Evolutionary conservation across 1,139 yeast genomes (phyloP), one percentile per base, ranked within the genome.

Genomic region (Lodderomyces metapsilosis): DNA sequence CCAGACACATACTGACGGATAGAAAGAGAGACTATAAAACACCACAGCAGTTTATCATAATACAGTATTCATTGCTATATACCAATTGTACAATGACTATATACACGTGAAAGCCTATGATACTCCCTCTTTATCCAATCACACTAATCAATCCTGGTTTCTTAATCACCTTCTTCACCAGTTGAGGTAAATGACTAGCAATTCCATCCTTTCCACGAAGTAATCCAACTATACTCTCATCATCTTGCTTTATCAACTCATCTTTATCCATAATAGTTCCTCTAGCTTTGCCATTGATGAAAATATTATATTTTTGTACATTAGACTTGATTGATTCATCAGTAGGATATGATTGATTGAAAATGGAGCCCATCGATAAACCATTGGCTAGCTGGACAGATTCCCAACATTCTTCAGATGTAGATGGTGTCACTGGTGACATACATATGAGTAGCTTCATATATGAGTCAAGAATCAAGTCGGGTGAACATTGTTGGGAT

Each of bases 361-460:
- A 79, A 9, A 88, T 70, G 0, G 89, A 76, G 6, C 57, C 56
- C 78, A 84, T 49, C 56, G 56, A 2, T 24, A 61, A 54, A 2
- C 61, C 57, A 1, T 46, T 38, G 9, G 64, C 16, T 3, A 28
- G 5, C 5, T 36, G 68, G 3, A 87, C 53, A 1, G 60, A 51
- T 46, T 84, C 87, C 83, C 94, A 84, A 32, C 85, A 75, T 61
- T 92, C 98, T 54, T 91, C 98, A 0, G 91, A 78, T 5, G 81
- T 74, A 11, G 84, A 76, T 0, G 98, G 98, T 0, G 87, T 76
- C 1, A 88, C 83, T 1, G 95, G 95, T 0, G 89, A 68, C 67
- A 84, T 76, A 8, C 78, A 56, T 12, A 77, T 65, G 33, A 87
- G 54, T 11, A 91, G 63, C 40, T 76, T 79, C 51, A 72, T 68